Percentiles rank a stretch among this genome's conserved stretches.
These are phyloP conservation scores for Hirschfeldia incana DNA, from an alignment of 345 rosid species.

Conservation along the genomic window DNA sequence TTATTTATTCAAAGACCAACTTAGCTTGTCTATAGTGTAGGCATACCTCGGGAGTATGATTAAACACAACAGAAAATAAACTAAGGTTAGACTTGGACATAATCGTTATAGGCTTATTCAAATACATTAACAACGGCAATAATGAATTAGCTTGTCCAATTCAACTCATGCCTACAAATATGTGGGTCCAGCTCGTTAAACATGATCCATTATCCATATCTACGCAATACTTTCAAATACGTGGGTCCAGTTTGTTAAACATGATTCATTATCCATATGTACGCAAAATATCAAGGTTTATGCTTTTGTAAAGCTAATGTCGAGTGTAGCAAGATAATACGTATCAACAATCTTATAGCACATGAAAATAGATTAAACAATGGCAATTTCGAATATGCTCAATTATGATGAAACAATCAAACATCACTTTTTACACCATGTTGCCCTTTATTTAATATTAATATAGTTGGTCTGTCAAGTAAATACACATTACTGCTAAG, in stretches of 20 bases:
- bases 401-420: slow-evolving; percentile 1
- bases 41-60: background rate
- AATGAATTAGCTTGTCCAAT: background rate
- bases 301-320: background rate
- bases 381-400: background rate
- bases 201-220: slow-evolving; percentile 2
- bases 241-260: too few species aligned
- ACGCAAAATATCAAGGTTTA: background rate
- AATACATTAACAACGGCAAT: background rate
- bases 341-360: background rate
- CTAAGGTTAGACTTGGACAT: background rate
- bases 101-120: background rate
- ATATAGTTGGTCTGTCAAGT: background rate
- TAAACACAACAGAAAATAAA: background rate
- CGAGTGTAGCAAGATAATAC: background rate
- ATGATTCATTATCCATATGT: too few species aligned
- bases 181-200: background rate
- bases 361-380: background rate
- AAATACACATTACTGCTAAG: background rate
- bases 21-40: background rate
- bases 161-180: background rate
- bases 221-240: background rate
- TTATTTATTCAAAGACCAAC: background rate
- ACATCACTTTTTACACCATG: background rate
- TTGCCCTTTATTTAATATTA: background rate